Evolutionary conservation across 495 filamentous ascomycete genomes (phyloP), one percentile per base, ranked within the genome.

Genomic region (Haplographium delicatum): DNA sequence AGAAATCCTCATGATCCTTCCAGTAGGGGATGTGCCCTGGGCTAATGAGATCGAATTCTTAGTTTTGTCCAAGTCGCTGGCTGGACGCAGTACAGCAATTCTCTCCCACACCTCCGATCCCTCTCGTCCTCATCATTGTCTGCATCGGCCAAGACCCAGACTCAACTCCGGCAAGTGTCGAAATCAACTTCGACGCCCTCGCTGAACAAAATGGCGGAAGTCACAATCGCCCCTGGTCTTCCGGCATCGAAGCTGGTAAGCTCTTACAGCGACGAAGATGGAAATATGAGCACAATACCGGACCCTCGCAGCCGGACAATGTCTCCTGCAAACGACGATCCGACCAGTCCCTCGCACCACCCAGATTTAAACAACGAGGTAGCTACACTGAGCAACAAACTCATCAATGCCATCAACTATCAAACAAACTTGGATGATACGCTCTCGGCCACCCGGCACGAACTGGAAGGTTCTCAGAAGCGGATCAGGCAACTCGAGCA

Each of bases 371-470:
- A 44, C 63, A 80, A 83, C 47, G 93, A 98, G 66, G 90, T 97
- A 10, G 85, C 93, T 23, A 79, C 88, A 3, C 73, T 98, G 19
- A 96, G 89, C 65, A 91, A 89, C 40, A 98, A 98, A 68, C 76
- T 98, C 44, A 89, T 98, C 50, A 90, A 89, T 59, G 91, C 93
- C 44, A 96, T 98, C 67, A 98, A 98, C 63, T 87, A 93, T 62
- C 94, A 97, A 70, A 96, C 93, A 4, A 86, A 74, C 24, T 73
- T 98, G 23, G 93, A 98, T 61, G 93, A 98, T 61, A 86, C 79
- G 25, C 74, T 98, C 39, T 83, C 86, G 44, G 82, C 76, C 20
- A 87, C 91, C 20, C 79, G 87, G 15, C 83, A 91, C 63, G 89
- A 96, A 60, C 62, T 98, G 44, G 89, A 95, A 43, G 62, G 75